These are phyloP conservation scores for Neurospora terricola DNA, from an alignment of 495 filamentous ascomycete genomes.

Conservation along the genomic window DNA sequence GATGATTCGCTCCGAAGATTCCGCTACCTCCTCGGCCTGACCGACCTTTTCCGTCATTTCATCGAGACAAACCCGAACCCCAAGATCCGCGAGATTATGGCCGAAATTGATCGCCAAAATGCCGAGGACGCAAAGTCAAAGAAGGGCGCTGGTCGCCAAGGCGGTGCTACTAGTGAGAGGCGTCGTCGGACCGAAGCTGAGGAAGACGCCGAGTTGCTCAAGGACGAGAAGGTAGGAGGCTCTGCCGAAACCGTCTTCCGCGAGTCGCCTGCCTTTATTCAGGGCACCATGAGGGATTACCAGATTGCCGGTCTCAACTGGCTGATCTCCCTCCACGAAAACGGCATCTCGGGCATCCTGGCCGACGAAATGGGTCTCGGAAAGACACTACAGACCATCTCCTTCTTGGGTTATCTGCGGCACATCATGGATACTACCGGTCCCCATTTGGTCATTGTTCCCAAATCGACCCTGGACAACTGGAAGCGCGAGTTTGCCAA, in stretches of 20 bases:
- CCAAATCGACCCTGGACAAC: slow-evolving; percentile 97
- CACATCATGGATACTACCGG: slow-evolving; percentile 80
- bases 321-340: slow-evolving; percentile 97
- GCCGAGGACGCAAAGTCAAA: slow-evolving; percentile 61
- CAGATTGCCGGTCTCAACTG: slow-evolving; percentile 92
- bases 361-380: slow-evolving; percentile 97
- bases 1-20: slow-evolving; percentile 93
- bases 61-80: slow-evolving; percentile 96
- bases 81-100: slow-evolving; percentile 80
- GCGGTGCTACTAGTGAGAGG: slow-evolving; percentile 73
- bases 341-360: slow-evolving; percentile 95
- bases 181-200: slow-evolving; percentile 90
- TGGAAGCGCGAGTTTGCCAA: slow-evolving; percentile 90
- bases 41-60: slow-evolving; percentile 97
- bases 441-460: slow-evolving; percentile 89
- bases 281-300: slow-evolving; percentile 92
- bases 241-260: slow-evolving; percentile 82
- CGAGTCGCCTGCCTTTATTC: slow-evolving; percentile 80
- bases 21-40: slow-evolving; percentile 88
- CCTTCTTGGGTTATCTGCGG: slow-evolving; percentile 89
- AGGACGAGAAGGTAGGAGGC: slow-evolving; percentile 80
- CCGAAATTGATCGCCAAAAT: slow-evolving; percentile 87
- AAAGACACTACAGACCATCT: slow-evolving; percentile 82
- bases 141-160: slow-evolving; percentile 65
- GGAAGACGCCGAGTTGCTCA: slow-evolving; percentile 90